phyloP scores from a whole-genome alignment of 1,139 yeast species.

The Geotrichum histeridarum region DNA sequence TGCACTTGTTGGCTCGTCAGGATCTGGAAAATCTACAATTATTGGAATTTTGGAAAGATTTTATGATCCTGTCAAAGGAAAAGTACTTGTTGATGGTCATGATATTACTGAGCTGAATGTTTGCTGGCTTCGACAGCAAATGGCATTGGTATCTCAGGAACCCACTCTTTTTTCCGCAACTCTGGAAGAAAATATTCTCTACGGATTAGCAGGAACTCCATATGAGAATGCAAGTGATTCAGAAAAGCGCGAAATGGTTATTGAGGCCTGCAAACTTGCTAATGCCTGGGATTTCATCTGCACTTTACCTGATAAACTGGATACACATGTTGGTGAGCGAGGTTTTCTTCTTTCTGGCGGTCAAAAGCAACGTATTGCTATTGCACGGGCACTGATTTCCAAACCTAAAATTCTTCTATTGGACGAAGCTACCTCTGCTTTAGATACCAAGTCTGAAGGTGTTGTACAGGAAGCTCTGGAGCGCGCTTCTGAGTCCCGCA shows the following conservation, averaged over 20 bases:
- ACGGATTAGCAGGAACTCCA: slow-evolving; percentile 58
- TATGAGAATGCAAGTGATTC: slow-evolving; percentile 42
- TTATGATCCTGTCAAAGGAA: slow-evolving; percentile 58
- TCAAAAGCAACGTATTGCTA: slow-evolving; percentile 83
- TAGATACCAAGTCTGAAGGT: slow-evolving; percentile 64
- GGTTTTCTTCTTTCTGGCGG: slow-evolving; percentile 67
- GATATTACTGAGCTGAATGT: slow-evolving; percentile 62
- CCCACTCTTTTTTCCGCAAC: slow-evolving; percentile 77
- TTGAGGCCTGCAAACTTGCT: slow-evolving; percentile 39
- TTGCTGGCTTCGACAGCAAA: slow-evolving; percentile 62
- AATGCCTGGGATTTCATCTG: slow-evolving; percentile 42
- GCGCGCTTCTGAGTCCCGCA: slow-evolving; percentile 55
- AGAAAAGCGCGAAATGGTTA: slow-evolving; percentile 33
- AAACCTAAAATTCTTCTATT: slow-evolving; percentile 58
- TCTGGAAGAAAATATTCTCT: slow-evolving; percentile 70
- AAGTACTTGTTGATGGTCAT: slow-evolving; percentile 60
- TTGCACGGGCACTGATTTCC: slow-evolving; percentile 72
- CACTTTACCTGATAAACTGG: slow-evolving; percentile 41
- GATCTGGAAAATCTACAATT: slow-evolving; percentile 86
- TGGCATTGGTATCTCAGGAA: slow-evolving; percentile 87
- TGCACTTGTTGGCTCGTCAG: slow-evolving; percentile 88
- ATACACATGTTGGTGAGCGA: slow-evolving; percentile 54
- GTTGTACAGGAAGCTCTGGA: slow-evolving; percentile 50
- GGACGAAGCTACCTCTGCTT: slow-evolving; percentile 76
- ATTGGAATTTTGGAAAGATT: slow-evolving; percentile 68